Evolutionary conservation across 768 basidiomycete species (phyloP), one percentile per base, ranked within the genome.

Genomic region (Royoungia palumana): DNA sequence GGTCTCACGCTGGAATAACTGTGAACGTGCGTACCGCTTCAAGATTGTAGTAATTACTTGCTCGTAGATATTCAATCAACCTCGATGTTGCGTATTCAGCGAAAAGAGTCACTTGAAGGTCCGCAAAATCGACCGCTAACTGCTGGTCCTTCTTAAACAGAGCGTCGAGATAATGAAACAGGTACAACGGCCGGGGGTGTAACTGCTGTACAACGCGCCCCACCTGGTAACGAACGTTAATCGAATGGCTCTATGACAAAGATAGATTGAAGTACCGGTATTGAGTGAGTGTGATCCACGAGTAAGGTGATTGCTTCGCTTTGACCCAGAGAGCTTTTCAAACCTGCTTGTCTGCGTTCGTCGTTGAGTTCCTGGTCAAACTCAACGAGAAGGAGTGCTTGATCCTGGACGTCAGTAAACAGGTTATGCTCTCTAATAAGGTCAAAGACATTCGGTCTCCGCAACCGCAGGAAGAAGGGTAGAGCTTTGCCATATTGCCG

Each of bases 401-500:
- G 94, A 60, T 98, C 94, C 61, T 90, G 87, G 2, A 99, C 90
- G 47, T 90, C 91, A 20, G 94, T 89, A 67, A 96, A 99, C 6
- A 99, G 73, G 60, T 95, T 95, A 62, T 96, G 76, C 46, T 96
- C 92, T 30, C 87, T 77, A 58, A 99, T 96, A 47, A 99, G 83
- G 51, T 94, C 87, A 65, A 99, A 95, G 12, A 97, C 95, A 58
- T 93, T 86, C 7, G 92, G 83, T 42, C 85, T 77, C 40, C 94
- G 83, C 14, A 98, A 75, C 8, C 90, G 81, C 14, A 99, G 76
- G 72, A 87, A 91, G 70, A 82, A 98, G 0, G 90, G 90, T 0
- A 99, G 72, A 0, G 96, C 96, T 70, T 95, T 94, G 19, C 89
- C 94, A 3, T 90, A 91, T 71, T 98, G 96, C 2, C 90, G 83